Conservation (phyloP, 805 yeast species). For the Myxozyma sirexii region DNA sequence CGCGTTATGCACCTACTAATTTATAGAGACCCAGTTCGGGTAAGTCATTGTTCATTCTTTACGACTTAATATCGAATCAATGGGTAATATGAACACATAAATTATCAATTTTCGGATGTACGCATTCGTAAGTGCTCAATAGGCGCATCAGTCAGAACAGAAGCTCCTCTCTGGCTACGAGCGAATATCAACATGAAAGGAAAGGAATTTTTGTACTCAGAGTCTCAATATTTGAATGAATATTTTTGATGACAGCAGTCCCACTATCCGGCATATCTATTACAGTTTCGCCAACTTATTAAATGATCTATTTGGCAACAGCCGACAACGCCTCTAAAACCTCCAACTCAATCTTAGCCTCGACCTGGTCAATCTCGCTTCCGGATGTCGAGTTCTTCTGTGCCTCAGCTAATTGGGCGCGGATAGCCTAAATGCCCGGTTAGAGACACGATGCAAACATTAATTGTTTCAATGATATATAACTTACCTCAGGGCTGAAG, state of each 20-base stretch:
- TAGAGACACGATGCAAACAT: neutral
- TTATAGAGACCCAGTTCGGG: too few species aligned
- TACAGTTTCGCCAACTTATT: neutral
- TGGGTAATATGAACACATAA: too few species aligned
- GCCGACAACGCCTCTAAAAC: slow-evolving; percentile 91
- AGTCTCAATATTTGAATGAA: neutral
- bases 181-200: too few species aligned
- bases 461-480: neutral
- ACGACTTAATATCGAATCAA: too few species aligned
- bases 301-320: slow-evolving; percentile 62
- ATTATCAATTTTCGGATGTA: too few species aligned
- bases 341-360: slow-evolving; percentile 93
- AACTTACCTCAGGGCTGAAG: slow-evolving; percentile 21
- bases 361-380: slow-evolving; percentile 80
- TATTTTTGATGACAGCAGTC: neutral
- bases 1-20: too few species aligned
- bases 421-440: slow-evolving; percentile 55
- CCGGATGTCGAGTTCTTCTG: slow-evolving; percentile 85
- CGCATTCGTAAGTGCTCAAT: too few species aligned
- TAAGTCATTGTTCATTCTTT: too few species aligned
- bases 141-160: too few species aligned
- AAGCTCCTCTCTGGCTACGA: too few species aligned
- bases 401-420: slow-evolving; percentile 84
- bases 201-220: too few species aligned
- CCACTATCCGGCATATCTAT: neutral